Conservation (phyloP, 257 asterid species). For the Thymus mandschuricus region DNA sequence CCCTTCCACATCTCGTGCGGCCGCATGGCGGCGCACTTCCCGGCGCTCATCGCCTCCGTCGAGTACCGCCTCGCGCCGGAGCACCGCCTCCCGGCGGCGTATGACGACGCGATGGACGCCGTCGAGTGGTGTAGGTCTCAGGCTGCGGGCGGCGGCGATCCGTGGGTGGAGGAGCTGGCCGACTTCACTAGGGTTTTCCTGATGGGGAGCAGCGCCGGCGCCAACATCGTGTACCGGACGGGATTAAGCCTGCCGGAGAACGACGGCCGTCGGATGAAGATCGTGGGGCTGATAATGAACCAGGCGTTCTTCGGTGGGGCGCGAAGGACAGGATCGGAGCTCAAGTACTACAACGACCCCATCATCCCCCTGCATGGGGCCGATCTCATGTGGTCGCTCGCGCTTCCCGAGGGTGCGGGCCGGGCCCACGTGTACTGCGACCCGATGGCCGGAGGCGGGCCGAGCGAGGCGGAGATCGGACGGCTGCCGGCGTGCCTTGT, state of each 20-base stretch:
- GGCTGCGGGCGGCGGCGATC: slow-evolving; percentile 38
- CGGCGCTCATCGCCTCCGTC: slow-evolving; percentile 62
- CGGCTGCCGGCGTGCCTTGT: slow-evolving; percentile 56
- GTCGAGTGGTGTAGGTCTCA: slow-evolving; percentile 50
- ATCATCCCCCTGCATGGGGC: slow-evolving; percentile 48
- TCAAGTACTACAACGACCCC: slow-evolving; percentile 35
- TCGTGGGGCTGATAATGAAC: slow-evolving; percentile 62
- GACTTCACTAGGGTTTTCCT: slow-evolving; percentile 59
- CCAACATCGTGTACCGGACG: slow-evolving; percentile 54
- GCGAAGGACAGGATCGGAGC: slow-evolving; percentile 55
- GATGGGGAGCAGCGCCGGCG: slow-evolving; percentile 77
- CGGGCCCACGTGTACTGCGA: slow-evolving; percentile 64
- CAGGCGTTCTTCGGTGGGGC: slow-evolving; percentile 68
- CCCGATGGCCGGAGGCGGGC: slow-evolving; percentile 22
- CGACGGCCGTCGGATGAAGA: slow-evolving; percentile 48
- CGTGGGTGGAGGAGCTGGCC: slow-evolving; percentile 55
- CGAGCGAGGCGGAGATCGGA: slow-evolving; percentile 43
- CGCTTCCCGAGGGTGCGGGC: slow-evolving; percentile 59
- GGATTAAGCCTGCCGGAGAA: slow-evolving; percentile 42
- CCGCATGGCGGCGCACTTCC: slow-evolving; percentile 42
- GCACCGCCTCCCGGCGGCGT: slow-evolving; percentile 80
- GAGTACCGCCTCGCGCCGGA: slow-evolving; percentile 77
- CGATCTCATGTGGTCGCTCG: slow-evolving; percentile 67
- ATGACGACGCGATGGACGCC: slow-evolving; percentile 74
- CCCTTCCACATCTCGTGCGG: slow-evolving; percentile 44